Conservation (phyloP, 306 rosid genomes). For the Ammopiptanthus mongolicus region DNA sequence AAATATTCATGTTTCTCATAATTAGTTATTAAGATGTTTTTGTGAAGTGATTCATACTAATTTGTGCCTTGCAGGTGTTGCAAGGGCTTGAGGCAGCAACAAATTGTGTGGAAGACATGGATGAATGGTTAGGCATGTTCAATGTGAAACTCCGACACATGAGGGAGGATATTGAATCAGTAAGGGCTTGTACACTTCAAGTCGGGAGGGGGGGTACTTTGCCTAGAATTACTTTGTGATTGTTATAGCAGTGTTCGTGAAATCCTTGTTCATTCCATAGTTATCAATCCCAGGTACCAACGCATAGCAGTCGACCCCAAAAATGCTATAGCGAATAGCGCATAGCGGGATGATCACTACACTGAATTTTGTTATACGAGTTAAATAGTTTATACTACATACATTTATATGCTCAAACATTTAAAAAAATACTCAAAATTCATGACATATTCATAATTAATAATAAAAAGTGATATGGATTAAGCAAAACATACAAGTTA, state of each 20-base stretch:
- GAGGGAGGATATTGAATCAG: constrained; percentile 99
- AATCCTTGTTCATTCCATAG: not conserved
- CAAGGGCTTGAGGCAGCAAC: constrained; percentile 80
- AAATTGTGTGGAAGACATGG: constrained; percentile 88
- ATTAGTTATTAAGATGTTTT: not conserved
- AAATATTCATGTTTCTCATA: constrained; percentile 5
- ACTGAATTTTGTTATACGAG: too few species aligned
- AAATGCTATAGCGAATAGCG: too few species aligned
- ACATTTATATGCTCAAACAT: too few species aligned
- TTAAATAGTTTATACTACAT: too few species aligned
- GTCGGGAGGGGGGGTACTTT: constrained; percentile 12
- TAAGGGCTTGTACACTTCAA: constrained; percentile 31
- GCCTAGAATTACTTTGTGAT: constrained; percentile 18
- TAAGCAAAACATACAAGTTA: too few species aligned
- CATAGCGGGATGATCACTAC: too few species aligned
- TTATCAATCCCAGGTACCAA: too few species aligned
- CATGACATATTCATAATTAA: too few species aligned
- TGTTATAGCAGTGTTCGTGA: not conserved
- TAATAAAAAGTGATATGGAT: too few species aligned
- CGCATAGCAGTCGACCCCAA: too few species aligned
- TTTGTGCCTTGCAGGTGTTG: constrained; percentile 60
- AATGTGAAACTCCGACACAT: constrained; percentile 95
- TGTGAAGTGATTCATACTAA: constrained; percentile 6
- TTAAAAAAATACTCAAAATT: too few species aligned
- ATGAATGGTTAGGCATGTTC: constrained; percentile 92